Evolutionary conservation across 495 filamentous ascomycete species (phyloP).

Genomic region (Annulohypoxylon bovei): DNA sequence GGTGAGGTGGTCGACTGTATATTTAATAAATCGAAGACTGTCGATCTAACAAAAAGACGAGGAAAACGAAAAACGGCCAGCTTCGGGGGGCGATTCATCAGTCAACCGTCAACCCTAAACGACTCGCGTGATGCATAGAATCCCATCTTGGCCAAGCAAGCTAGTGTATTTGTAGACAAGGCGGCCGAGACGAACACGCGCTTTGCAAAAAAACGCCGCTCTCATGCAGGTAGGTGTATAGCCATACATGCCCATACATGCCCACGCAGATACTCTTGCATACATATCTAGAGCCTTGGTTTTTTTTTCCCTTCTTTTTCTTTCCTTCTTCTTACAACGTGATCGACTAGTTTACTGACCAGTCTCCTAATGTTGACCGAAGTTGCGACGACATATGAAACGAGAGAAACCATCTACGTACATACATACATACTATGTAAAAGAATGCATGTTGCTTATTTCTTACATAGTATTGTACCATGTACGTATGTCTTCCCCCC

Average conservation of each 20-base stretch:
- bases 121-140: constrained; percentile 13
- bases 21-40: not conserved
- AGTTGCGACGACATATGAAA: constrained; percentile 3
- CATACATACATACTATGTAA: not conserved
- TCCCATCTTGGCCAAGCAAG: constrained; percentile 7
- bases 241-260: not conserved
- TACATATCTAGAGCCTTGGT: not conserved
- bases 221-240: not conserved
- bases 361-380: not conserved
- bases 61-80: not conserved
- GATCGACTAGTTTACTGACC: not conserved
- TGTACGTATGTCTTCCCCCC: not conserved
- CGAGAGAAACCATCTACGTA: not conserved
- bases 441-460: not conserved
- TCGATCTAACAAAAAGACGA: not conserved
- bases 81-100: not conserved
- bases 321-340: not conserved
- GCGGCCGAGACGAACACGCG: constrained; percentile 4
- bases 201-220: not conserved
- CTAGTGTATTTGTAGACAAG: not conserved
- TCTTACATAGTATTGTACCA: not conserved
- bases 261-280: not conserved
- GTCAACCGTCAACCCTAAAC: constrained; percentile 3
- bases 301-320: not conserved
- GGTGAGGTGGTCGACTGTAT: not conserved